Base-by-base conservation (phyloP, 805 yeast genomes). In the Barnettozyma wickerhamii region DNA sequence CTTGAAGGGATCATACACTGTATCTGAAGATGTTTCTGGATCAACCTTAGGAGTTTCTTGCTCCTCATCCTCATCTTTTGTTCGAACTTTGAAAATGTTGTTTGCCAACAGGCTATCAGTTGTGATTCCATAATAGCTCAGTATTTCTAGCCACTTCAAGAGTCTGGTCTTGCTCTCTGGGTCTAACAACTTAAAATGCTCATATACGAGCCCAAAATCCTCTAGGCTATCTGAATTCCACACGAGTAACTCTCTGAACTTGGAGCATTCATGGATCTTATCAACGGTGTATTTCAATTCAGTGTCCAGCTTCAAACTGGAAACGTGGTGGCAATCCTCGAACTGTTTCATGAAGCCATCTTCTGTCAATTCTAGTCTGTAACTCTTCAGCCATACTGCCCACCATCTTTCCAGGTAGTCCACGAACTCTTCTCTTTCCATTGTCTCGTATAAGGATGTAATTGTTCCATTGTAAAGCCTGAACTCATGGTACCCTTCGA, bases 261-360 rank as follows among this genome's bases (percentile, higher is more conserved):
- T 34, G 4, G 42, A 32, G 7, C 24, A 19, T 9, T 17, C 17
- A 7, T 40, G 39, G 7, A 54, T 26, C 0, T 33, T 38, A 21
- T 47, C 47, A 5, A 51, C 35, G 2, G 41, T 32, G 18, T 40
- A 38, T 30, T 42, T 45, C 15, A 43, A 17, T 24, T 49, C 50
- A 28, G 40, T 38, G 17, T 48, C 42, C 9, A 48, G 13, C 17
- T 45, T 40, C 3, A 59, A 52, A 3, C 60, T 56, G 0, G 67
- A 65, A 32, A 44, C 47, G 40, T 63, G 48, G 36, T 19, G 42
- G 15, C 3, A 28, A 4, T 18, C 62, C 10, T 56, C 34, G 5
- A 59, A 43, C 20, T 60, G 27, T 36, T 60, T 64, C 33, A 65
- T 37, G n/a, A 59, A 37, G 0, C 72, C 73, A 39, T 63, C 55